A percentile compares a stretch with the other conserved stretches of the same genome.
Conservation (phyloP, 768 basidiomycete genomes). For the Rhizopogon roseolus region DNA sequence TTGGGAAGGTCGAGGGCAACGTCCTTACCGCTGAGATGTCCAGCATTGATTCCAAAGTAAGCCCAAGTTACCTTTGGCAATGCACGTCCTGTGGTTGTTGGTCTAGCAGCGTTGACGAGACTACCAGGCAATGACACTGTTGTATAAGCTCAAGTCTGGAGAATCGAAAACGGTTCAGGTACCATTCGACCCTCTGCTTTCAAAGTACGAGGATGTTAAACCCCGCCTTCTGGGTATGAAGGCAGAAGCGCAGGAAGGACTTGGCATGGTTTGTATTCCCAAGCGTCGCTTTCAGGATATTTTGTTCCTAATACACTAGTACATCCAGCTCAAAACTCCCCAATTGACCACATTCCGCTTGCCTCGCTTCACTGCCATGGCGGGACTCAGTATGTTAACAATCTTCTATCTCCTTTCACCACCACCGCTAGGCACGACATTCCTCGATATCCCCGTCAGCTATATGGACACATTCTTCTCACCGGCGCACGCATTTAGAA, state of each 20-base stretch:
- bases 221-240: conserved; percentile 79
- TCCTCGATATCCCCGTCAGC: conserved; percentile 8
- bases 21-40: conserved; percentile 68
- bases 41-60: conserved; percentile 61
- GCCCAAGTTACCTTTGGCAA: conserved; percentile 3
- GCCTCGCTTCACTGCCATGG: conserved; percentile 31
- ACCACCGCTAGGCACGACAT: conserved; percentile 1
- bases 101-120: background rate
- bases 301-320: background rate
- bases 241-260: conserved; percentile 68
- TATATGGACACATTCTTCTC: conserved; percentile 11
- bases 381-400: conserved; percentile 13
- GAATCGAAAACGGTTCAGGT: conserved; percentile 44
- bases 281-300: background rate
- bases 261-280: conserved; percentile 62
- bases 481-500: conserved; percentile 14
- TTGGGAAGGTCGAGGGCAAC: conserved; percentile 52
- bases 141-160: conserved; percentile 51
- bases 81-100: background rate
- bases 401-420: conserved; percentile 17
- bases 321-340: conserved; percentile 53
- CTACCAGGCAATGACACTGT: conserved; percentile 62
- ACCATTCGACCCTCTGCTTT: conserved; percentile 64
- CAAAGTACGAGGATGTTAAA: conserved; percentile 78
- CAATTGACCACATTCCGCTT: conserved; percentile 53